phyloP scores from a whole-genome alignment of 116 monocot species.

The Zostera marina region DNA sequence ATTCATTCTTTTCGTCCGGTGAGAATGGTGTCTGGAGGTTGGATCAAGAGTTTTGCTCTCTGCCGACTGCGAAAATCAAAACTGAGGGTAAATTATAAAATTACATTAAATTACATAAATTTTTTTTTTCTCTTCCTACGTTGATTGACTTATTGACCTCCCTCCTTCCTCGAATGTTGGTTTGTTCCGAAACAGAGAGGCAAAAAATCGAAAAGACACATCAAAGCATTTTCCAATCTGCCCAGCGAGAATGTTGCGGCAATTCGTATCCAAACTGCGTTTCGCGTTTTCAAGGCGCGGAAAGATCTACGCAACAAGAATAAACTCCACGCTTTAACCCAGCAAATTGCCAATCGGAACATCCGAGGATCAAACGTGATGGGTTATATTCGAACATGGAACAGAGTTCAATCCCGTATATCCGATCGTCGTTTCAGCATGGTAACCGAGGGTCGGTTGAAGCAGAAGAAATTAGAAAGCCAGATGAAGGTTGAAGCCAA shows the following conservation, averaged over 20 bases:
- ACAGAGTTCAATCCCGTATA: conserved; percentile 51
- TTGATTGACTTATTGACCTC: too few relatives aligned
- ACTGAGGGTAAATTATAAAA: conserved; percentile 15
- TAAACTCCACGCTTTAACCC: conserved; percentile 17
- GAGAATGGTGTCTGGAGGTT: conserved; percentile 33
- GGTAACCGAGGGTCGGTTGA: conserved; percentile 58
- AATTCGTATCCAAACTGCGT: conserved; percentile 68
- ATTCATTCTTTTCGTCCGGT: not conserved
- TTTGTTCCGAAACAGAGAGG: not conserved
- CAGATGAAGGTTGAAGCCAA: conserved; percentile 78
- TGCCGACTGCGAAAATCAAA: conserved; percentile 44
- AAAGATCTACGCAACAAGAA: conserved; percentile 12
- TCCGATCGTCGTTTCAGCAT: conserved; percentile 52
- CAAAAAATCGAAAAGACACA: not conserved
- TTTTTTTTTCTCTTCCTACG: not conserved
- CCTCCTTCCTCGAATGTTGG: too few relatives aligned
- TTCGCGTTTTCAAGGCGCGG: conserved; percentile 57
- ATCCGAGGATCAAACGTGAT: conserved; percentile 44
- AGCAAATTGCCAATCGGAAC: conserved; percentile 1
- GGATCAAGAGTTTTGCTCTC: conserved; percentile 68
- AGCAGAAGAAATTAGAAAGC: conserved; percentile 59
- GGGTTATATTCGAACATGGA: conserved; percentile 45
- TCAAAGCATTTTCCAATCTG: conserved; percentile 12
- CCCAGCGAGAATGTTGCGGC: conserved; percentile 45
- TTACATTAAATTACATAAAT: conserved; percentile 18